Conservation (phyloP, 2,329 filamentous ascomycete genomes). For the Cladosporium austrohemisphaericum region DNA sequence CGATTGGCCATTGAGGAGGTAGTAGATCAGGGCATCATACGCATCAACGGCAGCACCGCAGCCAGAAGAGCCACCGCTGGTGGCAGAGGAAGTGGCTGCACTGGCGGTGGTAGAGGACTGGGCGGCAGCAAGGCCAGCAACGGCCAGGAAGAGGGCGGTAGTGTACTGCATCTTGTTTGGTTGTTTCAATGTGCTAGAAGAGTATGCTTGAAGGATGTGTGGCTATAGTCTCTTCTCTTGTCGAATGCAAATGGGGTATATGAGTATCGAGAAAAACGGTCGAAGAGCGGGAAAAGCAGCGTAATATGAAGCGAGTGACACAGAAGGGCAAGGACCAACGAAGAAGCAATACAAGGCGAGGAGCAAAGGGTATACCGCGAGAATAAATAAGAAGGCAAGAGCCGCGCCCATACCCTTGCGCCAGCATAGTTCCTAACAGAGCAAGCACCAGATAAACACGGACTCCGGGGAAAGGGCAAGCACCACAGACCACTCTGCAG, state of each 20-base stretch:
- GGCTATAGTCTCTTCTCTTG: neutral
- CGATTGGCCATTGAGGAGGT: conserved; percentile 1
- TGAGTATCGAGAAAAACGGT: neutral
- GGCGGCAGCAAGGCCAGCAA: conserved; percentile 39
- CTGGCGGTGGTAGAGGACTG: conserved; percentile 36
- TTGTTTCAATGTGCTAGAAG: no score
- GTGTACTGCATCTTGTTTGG: conserved; percentile 12
- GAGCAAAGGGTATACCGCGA: neutral
- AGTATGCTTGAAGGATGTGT: neutral
- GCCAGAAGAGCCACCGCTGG: conserved; percentile 28
- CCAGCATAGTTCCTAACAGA: neutral
- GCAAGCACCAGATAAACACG: conserved; percentile 5
- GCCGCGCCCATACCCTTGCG: conserved; percentile 10
- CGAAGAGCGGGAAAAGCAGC: neutral
- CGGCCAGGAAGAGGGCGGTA: conserved; percentile 32
- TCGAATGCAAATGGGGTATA: neutral
- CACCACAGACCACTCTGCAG: conserved; percentile 13
- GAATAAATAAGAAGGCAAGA: neutral
- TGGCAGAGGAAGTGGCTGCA: conserved; percentile 28
- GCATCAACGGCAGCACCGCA: conserved; percentile 36
- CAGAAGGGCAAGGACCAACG: conserved; percentile 4
- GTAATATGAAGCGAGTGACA: neutral
- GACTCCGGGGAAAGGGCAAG: conserved; percentile 10
- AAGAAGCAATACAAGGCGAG: neutral
- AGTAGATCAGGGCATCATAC: conserved; percentile 26